Conservation (phyloP, 352 stramenopile species). For the Phytophthora vignae region DNA sequence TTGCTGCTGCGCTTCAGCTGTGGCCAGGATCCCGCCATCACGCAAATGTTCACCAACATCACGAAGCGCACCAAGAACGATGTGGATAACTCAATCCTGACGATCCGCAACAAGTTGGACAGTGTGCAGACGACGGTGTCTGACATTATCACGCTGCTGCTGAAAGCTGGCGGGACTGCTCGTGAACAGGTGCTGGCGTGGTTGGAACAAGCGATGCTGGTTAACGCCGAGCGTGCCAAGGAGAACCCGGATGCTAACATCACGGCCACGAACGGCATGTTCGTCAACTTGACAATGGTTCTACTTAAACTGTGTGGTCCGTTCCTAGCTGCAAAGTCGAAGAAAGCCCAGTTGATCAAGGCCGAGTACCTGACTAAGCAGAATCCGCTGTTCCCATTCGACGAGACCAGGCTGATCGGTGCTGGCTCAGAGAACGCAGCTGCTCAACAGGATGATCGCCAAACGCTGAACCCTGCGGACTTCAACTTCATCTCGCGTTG, state of each 20-base stretch:
- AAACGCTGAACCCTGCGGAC: constrained; percentile 39
- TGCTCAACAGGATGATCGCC: constrained; percentile 34
- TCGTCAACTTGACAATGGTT: constrained; percentile 83
- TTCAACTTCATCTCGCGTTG: constrained; percentile 98
- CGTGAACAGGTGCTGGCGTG: constrained; percentile 75
- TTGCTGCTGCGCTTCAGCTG: constrained; percentile 81
- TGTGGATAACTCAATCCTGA: constrained; percentile 74
- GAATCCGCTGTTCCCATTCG: constrained; percentile 69
- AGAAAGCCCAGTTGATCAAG: constrained; percentile 83
- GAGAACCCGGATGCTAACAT: constrained; percentile 81
- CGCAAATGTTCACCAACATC: constrained; percentile 88
- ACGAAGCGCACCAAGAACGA: constrained; percentile 85
- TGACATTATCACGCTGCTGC: constrained; percentile 73
- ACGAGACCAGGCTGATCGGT: constrained; percentile 67
- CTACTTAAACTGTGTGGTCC: constrained; percentile 82
- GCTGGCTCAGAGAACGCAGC: constrained; percentile 15
- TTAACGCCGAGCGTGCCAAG: constrained; percentile 82
- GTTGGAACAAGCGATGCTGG: constrained; percentile 77
- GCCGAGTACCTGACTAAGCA: constrained; percentile 53
- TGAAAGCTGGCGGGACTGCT: constrained; percentile 64
- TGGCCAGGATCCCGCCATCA: constrained; percentile 71
- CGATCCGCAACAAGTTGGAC: constrained; percentile 73
- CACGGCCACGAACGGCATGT: constrained; percentile 75
- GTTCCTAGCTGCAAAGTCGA: constrained; percentile 80
- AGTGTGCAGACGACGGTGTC: constrained; percentile 66